Percentiles rank a stretch among this genome's conserved stretches.
phyloP scores from a whole-genome alignment of 768 basidiomycete genomes.

The Ramaria rubella region DNA sequence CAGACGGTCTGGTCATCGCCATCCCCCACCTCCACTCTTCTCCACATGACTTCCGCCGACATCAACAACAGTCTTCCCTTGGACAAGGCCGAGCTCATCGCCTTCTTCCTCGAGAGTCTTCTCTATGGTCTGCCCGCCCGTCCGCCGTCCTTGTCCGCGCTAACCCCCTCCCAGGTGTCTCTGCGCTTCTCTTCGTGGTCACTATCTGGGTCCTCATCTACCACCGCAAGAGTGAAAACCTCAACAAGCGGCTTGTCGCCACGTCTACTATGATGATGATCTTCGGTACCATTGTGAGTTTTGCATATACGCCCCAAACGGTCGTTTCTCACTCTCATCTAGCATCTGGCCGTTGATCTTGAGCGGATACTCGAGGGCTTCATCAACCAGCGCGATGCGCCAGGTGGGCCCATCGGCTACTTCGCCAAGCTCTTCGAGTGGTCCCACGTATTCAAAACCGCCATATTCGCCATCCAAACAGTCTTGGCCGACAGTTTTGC shows the following conservation, averaged over 20 bases:
- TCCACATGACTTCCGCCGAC: constrained; percentile 1
- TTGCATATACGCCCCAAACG: background rate
- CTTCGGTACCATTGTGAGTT: constrained; percentile 27
- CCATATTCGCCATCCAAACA: constrained; percentile 32
- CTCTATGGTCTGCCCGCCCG: constrained; percentile 6
- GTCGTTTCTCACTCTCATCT: background rate
- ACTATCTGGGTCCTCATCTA: constrained; percentile 27
- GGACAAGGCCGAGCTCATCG: constrained; percentile 12
- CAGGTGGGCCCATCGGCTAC: constrained; percentile 22
- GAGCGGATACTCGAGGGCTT: constrained; percentile 33
- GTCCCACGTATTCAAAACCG: constrained; percentile 32
- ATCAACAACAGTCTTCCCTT: constrained; percentile 10
- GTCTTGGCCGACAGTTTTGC: constrained; percentile 33
- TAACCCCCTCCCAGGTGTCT: background rate
- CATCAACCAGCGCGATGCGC: constrained; percentile 18
- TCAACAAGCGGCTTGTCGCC: constrained; percentile 28
- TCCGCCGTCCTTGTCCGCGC: background rate
- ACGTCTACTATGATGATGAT: constrained; percentile 27
- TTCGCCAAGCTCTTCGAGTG: constrained; percentile 30
- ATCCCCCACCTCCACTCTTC: background rate
- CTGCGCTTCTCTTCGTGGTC: constrained; percentile 22
- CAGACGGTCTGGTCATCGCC: background rate
- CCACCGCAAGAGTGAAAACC: constrained; percentile 21
- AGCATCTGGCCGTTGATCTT: constrained; percentile 34
- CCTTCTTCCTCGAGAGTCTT: constrained; percentile 10